Evolutionary conservation across 768 basidiomycete genomes (phyloP).

Genomic region (Cyathus striatus): DNA sequence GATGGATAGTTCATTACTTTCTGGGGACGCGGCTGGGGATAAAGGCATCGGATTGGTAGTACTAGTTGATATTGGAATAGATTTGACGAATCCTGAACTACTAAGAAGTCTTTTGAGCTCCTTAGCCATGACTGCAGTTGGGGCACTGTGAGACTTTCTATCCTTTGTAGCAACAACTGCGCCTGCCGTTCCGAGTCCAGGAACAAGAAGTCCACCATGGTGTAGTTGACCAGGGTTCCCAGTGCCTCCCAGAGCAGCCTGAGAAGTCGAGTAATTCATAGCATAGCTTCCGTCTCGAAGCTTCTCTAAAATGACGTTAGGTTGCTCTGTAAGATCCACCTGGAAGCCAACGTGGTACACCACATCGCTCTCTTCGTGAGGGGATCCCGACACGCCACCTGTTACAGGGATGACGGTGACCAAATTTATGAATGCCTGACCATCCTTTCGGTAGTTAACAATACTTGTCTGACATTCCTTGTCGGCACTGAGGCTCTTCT

Average conservation of each 20-base stretch:
- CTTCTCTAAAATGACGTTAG: constrained; percentile 75
- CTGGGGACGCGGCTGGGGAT: constrained; percentile 11
- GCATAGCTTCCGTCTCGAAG: constrained; percentile 75
- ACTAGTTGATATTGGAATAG: constrained; percentile 37
- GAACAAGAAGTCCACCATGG: neutral
- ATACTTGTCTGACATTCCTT: constrained; percentile 89
- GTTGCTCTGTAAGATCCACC: constrained; percentile 86
- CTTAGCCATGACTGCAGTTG: constrained; percentile 40
- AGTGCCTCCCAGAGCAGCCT: neutral
- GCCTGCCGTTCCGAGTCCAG: constrained; percentile 2
- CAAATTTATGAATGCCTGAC: constrained; percentile 85
- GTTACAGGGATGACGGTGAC: constrained; percentile 85
- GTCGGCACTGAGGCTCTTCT: constrained; percentile 57
- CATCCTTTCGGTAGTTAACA: constrained; percentile 85
- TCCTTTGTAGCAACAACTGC: neutral
- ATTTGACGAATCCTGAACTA: constrained; percentile 41
- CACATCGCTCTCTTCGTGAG: constrained; percentile 62
- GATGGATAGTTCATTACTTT: constrained; percentile 3
- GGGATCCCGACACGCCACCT: constrained; percentile 45
- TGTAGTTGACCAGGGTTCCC: neutral
- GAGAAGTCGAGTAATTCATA: constrained; percentile 45
- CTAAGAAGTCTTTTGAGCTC: constrained; percentile 45
- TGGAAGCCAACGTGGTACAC: constrained; percentile 94
- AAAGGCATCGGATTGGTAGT: constrained; percentile 26
- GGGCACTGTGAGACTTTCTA: constrained; percentile 6